Base-by-base conservation (phyloP, 257 asterid species). In the Craterostigma plantagineum region DNA sequence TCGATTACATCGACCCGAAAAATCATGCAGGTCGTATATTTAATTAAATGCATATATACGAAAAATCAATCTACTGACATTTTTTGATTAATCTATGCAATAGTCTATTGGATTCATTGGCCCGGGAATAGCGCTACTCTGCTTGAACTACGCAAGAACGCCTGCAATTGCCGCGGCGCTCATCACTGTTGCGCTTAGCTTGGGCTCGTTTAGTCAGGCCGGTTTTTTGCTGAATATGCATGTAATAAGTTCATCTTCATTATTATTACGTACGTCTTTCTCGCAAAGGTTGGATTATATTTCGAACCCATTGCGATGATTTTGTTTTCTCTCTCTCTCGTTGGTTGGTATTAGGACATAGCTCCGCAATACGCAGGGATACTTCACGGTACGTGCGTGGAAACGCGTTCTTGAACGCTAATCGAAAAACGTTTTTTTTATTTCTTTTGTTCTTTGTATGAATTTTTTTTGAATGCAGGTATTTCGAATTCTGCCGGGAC, bases 1-100 rank as follows among this genome's bases (percentile, higher is more conserved):
- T 72, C 95, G 9, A 62, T 68, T 48, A 87, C 98, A 34, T 59
- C 73, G 14, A 71, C 87, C 10, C 65, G 95, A 56, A 87, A 87
- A 72, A 60, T 82, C 38, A 82, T 82, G 95, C 98, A 87, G 94
- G 97, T 86, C 30, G n/a, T n/a, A n/a, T n/a, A n/a, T n/a, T n/a
- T n/a, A n/a, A n/a, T n/a, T n/a, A n/a, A n/a, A n/a, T n/a, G n/a
- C n/a, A n/a, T n/a, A n/a, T n/a, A n/a, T n/a, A n/a, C n/a, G n/a
- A n/a, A n/a, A n/a, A n/a, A n/a, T n/a, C n/a, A n/a, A n/a, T n/a
- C n/a, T n/a, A n/a, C n/a, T n/a, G n/a, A n/a, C n/a, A n/a, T n/a
- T n/a, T n/a, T n/a, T n/a, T n/a, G n/a, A n/a, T n/a, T n/a, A n/a
- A n/a, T n/a, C n/a, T 23, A 2, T 23, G 6, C 6, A 23, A 37